These are phyloP conservation scores for Diplodia intermedia DNA, from an alignment of 2,329 filamentous ascomycete genomes.

Conservation along the genomic window DNA sequence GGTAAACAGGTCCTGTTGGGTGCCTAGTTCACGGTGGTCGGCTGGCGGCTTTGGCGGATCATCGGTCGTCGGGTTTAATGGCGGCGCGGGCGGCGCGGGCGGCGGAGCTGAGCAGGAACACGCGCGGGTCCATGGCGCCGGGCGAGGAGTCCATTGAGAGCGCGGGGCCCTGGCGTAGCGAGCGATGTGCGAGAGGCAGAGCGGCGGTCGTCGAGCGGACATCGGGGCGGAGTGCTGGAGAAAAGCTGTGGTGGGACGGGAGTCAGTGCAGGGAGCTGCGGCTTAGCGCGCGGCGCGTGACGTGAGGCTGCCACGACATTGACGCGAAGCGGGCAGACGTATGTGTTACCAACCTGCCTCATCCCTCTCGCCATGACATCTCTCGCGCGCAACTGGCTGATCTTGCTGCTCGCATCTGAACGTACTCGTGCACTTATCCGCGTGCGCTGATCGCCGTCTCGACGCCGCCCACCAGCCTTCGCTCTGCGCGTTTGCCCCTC, in stretches of 20 bases:
- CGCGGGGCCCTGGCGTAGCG: slow-evolving; percentile 18
- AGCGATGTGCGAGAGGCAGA: slow-evolving; percentile 32
- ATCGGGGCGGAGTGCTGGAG: slow-evolving; percentile 38
- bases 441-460: not conserved
- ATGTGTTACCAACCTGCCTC: not conserved
- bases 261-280: slow-evolving; percentile 11
- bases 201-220: slow-evolving; percentile 42
- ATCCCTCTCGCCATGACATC: slow-evolving; percentile 10
- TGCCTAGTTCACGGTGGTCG: slow-evolving; percentile 60
- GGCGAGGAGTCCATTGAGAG: slow-evolving; percentile 13
- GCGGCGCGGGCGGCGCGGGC: slow-evolving; percentile 36
- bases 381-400: not conserved
- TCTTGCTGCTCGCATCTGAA: slow-evolving; percentile 4
- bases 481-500: slow-evolving; percentile 14
- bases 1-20: slow-evolving; percentile 75
- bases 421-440: slow-evolving; percentile 4
- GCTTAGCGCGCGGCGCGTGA: slow-evolving; percentile 23
- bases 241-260: not conserved
- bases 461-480: not conserved
- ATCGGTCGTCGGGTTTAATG: slow-evolving; percentile 29
- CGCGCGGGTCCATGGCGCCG: slow-evolving; percentile 33
- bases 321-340: slow-evolving; percentile 2
- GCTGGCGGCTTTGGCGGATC: slow-evolving; percentile 49
- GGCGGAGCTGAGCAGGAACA: slow-evolving; percentile 48
- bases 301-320: slow-evolving; percentile 17